Evolutionary conservation across 495 filamentous ascomycete genomes (phyloP), one percentile per base, ranked within the genome.

Genomic region (Xylaria flabelliformis): DNA sequence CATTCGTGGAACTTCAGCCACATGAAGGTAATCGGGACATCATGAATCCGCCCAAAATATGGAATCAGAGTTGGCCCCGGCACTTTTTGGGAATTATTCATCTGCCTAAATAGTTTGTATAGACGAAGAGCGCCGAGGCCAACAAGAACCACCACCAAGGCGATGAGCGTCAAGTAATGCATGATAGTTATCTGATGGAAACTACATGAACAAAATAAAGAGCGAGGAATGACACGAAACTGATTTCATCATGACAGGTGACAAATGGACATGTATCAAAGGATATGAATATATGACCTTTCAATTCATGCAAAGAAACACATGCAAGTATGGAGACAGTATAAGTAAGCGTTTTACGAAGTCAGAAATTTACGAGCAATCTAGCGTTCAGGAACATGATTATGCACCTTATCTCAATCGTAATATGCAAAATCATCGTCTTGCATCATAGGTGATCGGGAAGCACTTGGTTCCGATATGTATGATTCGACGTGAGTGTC

Each of bases 1-100:
- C 86, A 87, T 68, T 88, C 83, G 70, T 86, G 81, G 68, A 87
- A 83, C 76, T 87, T 86, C 51, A 83, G 64, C 85, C 85, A 87
- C 79, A 82, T 86, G 71, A 74, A 81, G 19, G 83, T 67, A 64
- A 83, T 83, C 4, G 85, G 83, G 1, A 87, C 74, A 62, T 87
- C 85, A 51, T 85, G 82, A 61, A 87, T 75, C 0, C 85, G 79
- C 8, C 85, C 85, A 42, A 87, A 56, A 53, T 81, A 81, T 0
- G 84, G 85, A 24, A 80, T 36, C 24, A 79, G 74, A 12, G 76
- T 82, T 32, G 83, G 83, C 0, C 83, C 83, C 0, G 83, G 83
- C 15, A 76, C 63, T 36, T 71, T 76, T 10, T 72, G 73, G 9
- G 78, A 77, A 34, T 74, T 70, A 71, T 84, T 84, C 15, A 82